Evolutionary conservation across 225 moss, liverwort and hornwort genomes (phyloP).

Genomic region (Pleurozium schreberi): DNA sequence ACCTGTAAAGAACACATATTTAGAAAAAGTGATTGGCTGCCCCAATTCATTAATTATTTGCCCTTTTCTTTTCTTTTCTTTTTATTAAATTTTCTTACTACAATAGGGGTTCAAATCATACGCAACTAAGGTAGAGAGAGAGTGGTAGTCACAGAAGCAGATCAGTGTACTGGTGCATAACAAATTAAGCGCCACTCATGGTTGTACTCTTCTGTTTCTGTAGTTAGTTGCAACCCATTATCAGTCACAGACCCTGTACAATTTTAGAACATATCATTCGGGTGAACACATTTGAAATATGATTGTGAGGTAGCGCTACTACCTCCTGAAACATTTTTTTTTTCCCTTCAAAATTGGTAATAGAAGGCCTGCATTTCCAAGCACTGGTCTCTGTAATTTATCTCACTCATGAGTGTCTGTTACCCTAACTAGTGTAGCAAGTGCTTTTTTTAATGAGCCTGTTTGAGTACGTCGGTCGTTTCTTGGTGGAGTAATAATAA

Average conservation of each 20-base stretch:
- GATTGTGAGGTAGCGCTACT: neutral
- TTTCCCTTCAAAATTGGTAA: neutral
- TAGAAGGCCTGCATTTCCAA: neutral
- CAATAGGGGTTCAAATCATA: neutral
- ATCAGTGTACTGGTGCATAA: neutral
- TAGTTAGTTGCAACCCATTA: constrained; percentile 2
- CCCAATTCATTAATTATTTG: constrained; percentile 27
- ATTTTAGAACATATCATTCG: constrained; percentile 5
- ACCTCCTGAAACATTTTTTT: constrained; percentile 9
- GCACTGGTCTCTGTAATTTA: neutral
- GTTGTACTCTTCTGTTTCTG: neutral
- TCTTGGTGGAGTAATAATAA: neutral
- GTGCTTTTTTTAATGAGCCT: neutral
- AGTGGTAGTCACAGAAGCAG: neutral
- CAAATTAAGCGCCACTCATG: neutral
- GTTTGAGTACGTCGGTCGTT: neutral
- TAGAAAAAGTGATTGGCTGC: constrained; percentile 19
- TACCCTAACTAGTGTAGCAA: neutral
- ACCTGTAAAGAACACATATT: constrained; percentile 26
- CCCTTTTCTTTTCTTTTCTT: neutral
- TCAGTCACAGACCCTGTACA: constrained; percentile 19
- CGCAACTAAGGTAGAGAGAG: neutral
- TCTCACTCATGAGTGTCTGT: neutral
- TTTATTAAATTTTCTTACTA: neutral
- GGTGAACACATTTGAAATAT: neutral